phyloP scores from a whole-genome alignment of 495 filamentous ascomycete species.

The Pyrenopolyporus hunteri region DNA sequence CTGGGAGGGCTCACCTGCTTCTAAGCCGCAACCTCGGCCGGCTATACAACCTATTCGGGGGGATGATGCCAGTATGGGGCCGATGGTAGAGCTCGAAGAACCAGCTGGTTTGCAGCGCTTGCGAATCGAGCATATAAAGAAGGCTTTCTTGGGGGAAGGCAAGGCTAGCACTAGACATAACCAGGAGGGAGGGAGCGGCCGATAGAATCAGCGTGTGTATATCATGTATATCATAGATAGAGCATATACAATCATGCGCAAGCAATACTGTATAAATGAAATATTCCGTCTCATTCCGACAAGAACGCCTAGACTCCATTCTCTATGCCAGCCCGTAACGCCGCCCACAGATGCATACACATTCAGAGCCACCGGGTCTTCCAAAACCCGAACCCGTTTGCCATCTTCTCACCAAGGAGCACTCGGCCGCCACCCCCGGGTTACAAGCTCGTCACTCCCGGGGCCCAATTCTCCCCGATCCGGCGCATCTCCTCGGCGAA shows the following conservation, averaged over 20 bases:
- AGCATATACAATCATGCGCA: constrained; percentile 1
- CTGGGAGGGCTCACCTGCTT: constrained; percentile 57
- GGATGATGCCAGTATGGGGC: constrained; percentile 46
- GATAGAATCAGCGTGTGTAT: too few species aligned
- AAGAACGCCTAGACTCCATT: constrained; percentile 32
- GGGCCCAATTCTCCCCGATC: constrained; percentile 76
- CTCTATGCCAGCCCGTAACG: constrained; percentile 30
- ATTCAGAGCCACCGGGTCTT: neutral
- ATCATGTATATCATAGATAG: constrained; percentile 12
- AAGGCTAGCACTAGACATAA: neutral
- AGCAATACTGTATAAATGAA: constrained; percentile 2
- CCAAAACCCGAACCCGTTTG: neutral
- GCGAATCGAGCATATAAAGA: constrained; percentile 37
- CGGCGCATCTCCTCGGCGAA: constrained; percentile 83
- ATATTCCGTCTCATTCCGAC: neutral
- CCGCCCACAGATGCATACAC: constrained; percentile 18
- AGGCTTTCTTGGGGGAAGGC: constrained; percentile 14
- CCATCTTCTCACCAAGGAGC: too few species aligned
- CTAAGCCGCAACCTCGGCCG: constrained; percentile 26
- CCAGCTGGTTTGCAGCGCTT: constrained; percentile 50
- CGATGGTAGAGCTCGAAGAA: constrained; percentile 49
- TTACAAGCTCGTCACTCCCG: constrained; percentile 56
- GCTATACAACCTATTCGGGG: neutral
- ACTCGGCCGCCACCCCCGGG: neutral
- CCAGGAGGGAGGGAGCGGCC: neutral